Percentiles rank a stretch among this genome's conserved stretches.
Evolutionary conservation across 345 rosid species (phyloP).

Genomic region (Isatis tinctoria): DNA sequence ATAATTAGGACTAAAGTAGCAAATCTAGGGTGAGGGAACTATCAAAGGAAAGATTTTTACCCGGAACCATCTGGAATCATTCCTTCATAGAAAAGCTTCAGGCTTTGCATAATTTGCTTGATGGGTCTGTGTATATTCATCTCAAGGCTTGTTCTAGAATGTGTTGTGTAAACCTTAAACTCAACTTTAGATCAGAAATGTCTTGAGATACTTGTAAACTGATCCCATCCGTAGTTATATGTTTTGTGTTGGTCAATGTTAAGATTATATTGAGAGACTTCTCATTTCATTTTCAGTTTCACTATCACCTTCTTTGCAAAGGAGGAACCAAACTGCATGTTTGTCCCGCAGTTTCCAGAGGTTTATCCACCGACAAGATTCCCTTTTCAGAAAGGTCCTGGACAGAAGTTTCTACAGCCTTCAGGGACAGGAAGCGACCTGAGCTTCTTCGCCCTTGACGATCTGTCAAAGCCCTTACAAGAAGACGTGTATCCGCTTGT

Average conservation of each 20-base stretch:
- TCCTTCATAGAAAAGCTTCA: background rate
- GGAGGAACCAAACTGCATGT: slow-evolving; percentile 66
- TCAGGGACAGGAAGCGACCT: slow-evolving; percentile 78
- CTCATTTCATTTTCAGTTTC: slow-evolving; percentile 47
- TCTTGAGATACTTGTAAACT: background rate
- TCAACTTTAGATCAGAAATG: background rate
- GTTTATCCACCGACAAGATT: slow-evolving; percentile 53
- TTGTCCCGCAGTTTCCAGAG: slow-evolving; percentile 71
- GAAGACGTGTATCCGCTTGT: slow-evolving; percentile 88
- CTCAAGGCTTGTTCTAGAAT: background rate
- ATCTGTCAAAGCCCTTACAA: slow-evolving; percentile 63
- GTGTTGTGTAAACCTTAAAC: background rate
- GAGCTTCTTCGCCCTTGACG: slow-evolving; percentile 76
- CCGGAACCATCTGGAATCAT: background rate
- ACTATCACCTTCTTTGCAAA: slow-evolving; percentile 77
- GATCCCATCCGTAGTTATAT: background rate
- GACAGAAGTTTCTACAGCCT: slow-evolving; percentile 69
- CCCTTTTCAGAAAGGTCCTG: slow-evolving; percentile 65
- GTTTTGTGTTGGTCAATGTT: background rate
- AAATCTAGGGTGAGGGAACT: background rate
- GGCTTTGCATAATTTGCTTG: slow-evolving; percentile 6
- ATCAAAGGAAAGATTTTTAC: background rate
- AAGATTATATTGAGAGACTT: background rate
- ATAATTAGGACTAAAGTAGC: background rate
- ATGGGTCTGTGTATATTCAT: background rate